Percentiles rank a stretch among this genome's conserved stretches.
phyloP scores from a whole-genome alignment of 148 eudicot genomes.

The Cornus controversa region DNA sequence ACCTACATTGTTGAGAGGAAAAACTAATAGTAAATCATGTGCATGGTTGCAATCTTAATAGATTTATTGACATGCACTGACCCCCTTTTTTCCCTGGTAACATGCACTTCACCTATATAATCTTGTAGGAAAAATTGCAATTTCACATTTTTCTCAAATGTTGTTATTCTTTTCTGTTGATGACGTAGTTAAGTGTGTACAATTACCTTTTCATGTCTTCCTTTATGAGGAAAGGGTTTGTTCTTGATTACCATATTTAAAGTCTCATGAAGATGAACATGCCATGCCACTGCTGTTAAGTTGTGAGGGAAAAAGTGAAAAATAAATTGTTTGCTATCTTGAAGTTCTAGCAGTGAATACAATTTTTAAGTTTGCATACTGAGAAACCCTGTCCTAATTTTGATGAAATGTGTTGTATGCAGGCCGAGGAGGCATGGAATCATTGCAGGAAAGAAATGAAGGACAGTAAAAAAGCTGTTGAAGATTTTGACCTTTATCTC shows the following conservation, averaged over 20 bases:
- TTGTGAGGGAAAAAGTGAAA: neutral
- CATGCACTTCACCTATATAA: neutral
- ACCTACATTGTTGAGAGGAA: neutral
- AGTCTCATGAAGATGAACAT: neutral
- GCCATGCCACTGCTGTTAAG: neutral
- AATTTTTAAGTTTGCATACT: too few species aligned
- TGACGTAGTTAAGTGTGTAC: neutral
- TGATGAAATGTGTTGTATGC: constrained; percentile 19
- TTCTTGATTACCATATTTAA: neutral
- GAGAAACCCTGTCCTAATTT: neutral
- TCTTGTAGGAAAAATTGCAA: neutral
- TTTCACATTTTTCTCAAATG: neutral
- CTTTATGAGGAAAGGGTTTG: neutral
- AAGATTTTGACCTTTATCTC: constrained; percentile 24
- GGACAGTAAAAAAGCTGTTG: constrained; percentile 16
- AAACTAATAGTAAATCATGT: neutral
- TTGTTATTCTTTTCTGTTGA: neutral
- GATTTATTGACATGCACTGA: neutral
- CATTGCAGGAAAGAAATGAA: constrained; percentile 36
- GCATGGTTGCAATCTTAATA: neutral
- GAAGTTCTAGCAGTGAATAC: neutral
- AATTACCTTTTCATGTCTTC: neutral
- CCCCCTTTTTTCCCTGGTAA: too few species aligned
- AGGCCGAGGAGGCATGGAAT: constrained; percentile 42
- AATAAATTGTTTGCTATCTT: neutral